A percentile compares a stretch with the other conserved stretches of the same genome.
phyloP scores from a whole-genome alignment of 495 filamentous ascomycete genomes.

The Clavariopsis aquatica region DNA sequence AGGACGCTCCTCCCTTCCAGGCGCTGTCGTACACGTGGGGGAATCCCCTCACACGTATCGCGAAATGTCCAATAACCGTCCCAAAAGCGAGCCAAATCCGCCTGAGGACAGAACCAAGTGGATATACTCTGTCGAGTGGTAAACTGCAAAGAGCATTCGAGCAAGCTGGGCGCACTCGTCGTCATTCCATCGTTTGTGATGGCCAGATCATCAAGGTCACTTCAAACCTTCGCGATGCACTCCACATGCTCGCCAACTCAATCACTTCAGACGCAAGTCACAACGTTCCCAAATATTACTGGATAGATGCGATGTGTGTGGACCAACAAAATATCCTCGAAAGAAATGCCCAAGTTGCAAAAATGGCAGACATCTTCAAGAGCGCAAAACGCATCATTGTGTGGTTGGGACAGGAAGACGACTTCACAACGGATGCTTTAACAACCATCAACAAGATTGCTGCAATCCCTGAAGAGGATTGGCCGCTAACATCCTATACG shows the following conservation, averaged over 20 bases:
- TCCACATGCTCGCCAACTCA: conserved; percentile 21
- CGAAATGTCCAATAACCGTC: neutral
- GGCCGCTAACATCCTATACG: conserved; percentile 21
- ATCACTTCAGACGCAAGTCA: neutral
- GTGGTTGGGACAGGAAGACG: conserved; percentile 37
- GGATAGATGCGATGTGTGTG: conserved; percentile 36
- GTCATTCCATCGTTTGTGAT: conserved; percentile 28
- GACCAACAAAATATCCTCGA: conserved; percentile 33
- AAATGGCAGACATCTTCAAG: conserved; percentile 35
- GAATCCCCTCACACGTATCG: conserved; percentile 6
- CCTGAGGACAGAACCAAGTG: neutral
- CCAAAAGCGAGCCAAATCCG: neutral
- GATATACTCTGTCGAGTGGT: neutral
- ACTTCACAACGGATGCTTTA: conserved; percentile 23
- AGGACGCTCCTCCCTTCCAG: conserved; percentile 21
- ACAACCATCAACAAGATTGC: conserved; percentile 19
- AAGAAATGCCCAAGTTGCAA: conserved; percentile 26
- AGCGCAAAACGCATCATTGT: conserved; percentile 27
- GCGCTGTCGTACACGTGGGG: conserved; percentile 30
- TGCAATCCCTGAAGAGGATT: conserved; percentile 16
- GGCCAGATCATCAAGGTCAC: conserved; percentile 24
- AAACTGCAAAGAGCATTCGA: neutral
- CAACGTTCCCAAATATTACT: conserved; percentile 14
- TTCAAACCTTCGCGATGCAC: conserved; percentile 31
- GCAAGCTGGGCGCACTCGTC: conserved; percentile 1